Evolutionary conservation across 2,329 filamentous ascomycete species (phyloP).

Genomic region (Calonectria naviculata): DNA sequence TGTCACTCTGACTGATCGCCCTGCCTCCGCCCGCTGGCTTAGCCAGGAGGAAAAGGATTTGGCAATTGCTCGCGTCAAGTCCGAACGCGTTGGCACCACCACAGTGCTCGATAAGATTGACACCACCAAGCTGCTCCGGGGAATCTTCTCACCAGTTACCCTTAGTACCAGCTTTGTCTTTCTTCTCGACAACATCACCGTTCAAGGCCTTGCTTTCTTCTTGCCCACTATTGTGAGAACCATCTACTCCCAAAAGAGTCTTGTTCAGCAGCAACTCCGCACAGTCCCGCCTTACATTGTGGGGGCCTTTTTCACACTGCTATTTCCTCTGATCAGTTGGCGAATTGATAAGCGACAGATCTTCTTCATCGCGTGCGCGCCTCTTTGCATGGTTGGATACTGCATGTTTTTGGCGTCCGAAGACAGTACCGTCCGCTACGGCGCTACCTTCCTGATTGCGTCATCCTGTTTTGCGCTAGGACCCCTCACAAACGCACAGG

Average conservation of each 20-base stretch:
- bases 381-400: not conserved
- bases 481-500: not conserved
- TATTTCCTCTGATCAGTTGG: not conserved
- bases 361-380: not conserved
- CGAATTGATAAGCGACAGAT: not conserved
- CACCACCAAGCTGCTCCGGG: not conserved
- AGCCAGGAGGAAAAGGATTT: constrained; percentile 1
- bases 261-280: not conserved
- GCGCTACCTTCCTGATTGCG: not conserved
- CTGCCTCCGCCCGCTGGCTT: not conserved
- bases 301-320: not conserved
- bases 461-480: not conserved
- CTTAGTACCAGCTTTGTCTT: constrained; percentile 6
- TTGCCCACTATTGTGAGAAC: not conserved
- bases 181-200: constrained; percentile 4
- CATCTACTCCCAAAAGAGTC: not conserved
- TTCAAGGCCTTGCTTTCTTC: constrained; percentile 2
- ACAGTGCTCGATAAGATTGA: not conserved
- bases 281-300: not conserved
- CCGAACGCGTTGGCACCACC: not conserved
- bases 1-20: not conserved
- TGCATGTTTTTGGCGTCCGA: not conserved
- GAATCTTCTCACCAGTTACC: not conserved
- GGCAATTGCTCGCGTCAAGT: not conserved
- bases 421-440: not conserved